Evolutionary conservation across 1,284 basidiomycete species (phyloP).

Genomic region (Boletus holoroseus): DNA sequence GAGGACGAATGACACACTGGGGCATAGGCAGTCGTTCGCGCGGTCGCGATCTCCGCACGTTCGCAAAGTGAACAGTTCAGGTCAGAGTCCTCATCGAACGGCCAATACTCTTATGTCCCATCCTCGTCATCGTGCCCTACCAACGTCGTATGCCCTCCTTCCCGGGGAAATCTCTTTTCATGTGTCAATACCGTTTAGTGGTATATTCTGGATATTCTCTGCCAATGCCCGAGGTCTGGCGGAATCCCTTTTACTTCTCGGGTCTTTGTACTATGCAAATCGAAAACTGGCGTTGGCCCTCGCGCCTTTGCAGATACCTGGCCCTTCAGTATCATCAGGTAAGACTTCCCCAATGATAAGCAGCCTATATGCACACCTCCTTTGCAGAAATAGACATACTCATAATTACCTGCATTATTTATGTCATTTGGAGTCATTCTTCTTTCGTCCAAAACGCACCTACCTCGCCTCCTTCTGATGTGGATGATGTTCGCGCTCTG

Average conservation of each 20-base stretch:
- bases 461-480: slow-evolving; percentile 20
- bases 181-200: slow-evolving; percentile 18
- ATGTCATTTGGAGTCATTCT: slow-evolving; percentile 60
- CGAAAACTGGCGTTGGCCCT: slow-evolving; percentile 19
- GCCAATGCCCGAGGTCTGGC: slow-evolving; percentile 26
- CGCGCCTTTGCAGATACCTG: slow-evolving; percentile 2
- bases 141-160: slow-evolving; percentile 19
- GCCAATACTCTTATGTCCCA: slow-evolving; percentile 13
- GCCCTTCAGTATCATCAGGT: slow-evolving; percentile 25
- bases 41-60: slow-evolving; percentile 27
- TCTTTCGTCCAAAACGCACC: slow-evolving; percentile 32
- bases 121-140: slow-evolving; percentile 23
- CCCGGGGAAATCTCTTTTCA: slow-evolving; percentile 22
- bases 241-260: slow-evolving; percentile 25
- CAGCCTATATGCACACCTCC: slow-evolving; percentile 6
- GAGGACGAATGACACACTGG: slow-evolving; percentile 15
- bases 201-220: slow-evolving; percentile 22
- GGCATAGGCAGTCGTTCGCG: slow-evolving; percentile 20
- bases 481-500: slow-evolving; percentile 25
- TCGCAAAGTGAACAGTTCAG: slow-evolving; percentile 15
- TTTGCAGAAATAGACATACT: slow-evolving; percentile 56
- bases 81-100: slow-evolving; percentile 19
- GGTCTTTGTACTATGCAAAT: slow-evolving; percentile 33
- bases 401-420: slow-evolving; percentile 52
- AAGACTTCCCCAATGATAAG: slow-evolving; percentile 10